phyloP scores from a whole-genome alignment of 1,284 basidiomycete genomes.

The Ganoderma lingzhi region DNA sequence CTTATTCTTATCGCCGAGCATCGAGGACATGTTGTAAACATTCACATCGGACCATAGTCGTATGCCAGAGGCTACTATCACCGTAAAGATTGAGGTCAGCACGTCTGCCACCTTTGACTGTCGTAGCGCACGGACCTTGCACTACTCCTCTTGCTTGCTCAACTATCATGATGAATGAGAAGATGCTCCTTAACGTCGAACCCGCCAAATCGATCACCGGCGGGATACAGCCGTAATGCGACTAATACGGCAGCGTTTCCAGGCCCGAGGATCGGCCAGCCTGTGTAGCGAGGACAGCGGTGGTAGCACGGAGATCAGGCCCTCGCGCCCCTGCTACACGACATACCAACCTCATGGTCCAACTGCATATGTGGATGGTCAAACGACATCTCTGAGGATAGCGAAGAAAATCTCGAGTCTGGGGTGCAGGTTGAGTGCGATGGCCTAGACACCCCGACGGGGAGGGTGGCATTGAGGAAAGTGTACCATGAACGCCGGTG shows the following conservation, averaged over 20 bases:
- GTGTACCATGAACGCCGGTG: neutral
- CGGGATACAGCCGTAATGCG: neutral
- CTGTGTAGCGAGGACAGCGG: constrained; percentile 24
- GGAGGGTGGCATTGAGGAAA: neutral
- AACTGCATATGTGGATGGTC: constrained; percentile 17
- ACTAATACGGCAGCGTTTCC: neutral
- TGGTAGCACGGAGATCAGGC: constrained; percentile 21
- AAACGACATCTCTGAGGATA: constrained; percentile 9
- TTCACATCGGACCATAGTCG: too few relatives aligned
- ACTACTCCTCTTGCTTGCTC: neutral
- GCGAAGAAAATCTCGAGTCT: constrained; percentile 8
- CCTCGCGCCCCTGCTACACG: constrained; percentile 20
- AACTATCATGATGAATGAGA: neutral
- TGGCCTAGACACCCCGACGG: neutral
- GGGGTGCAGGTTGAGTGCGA: neutral
- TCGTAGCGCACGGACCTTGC: neutral
- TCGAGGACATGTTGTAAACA: neutral
- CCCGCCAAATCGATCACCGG: neutral
- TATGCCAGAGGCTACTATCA: neutral
- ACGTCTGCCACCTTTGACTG: neutral
- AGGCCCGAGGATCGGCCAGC: neutral
- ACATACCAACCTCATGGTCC: constrained; percentile 6
- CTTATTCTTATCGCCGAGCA: neutral
- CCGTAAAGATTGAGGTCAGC: neutral
- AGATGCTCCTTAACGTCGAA: neutral